Percentiles rank a stretch among this genome's conserved stretches.
Conservation (phyloP, 345 rosid genomes). For the Murraya paniculata region DNA sequence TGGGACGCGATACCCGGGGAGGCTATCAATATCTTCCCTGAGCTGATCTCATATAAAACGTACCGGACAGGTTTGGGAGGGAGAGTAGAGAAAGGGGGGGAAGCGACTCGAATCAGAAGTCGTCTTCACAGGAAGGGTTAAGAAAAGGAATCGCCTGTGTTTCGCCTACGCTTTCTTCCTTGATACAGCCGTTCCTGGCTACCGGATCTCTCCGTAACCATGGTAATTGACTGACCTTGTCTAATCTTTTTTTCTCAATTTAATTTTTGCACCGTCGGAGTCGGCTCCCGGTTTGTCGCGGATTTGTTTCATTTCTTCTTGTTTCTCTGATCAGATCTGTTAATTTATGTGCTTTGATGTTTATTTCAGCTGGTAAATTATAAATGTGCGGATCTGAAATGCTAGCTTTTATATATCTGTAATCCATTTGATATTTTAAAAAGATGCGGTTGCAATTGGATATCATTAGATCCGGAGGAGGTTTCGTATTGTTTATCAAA, state of each 20-base stretch:
- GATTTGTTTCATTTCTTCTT: not conserved
- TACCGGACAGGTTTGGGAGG: not conserved
- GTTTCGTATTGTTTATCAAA: too few species aligned
- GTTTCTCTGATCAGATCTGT: conserved; percentile 2
- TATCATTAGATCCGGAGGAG: not conserved
- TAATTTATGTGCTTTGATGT: not conserved
- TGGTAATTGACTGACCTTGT: conserved; percentile 24
- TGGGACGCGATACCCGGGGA: conserved; percentile 15
- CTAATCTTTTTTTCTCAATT: not conserved
- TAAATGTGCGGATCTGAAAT: not conserved
- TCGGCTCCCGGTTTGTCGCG: not conserved
- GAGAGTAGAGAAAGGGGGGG: not conserved
- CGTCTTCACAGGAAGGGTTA: conserved; percentile 16
- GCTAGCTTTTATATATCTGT: not conserved
- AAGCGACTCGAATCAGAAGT: not conserved
- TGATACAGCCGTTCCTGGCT: conserved; percentile 19
- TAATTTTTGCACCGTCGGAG: not conserved
- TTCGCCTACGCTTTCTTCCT: conserved; percentile 8
- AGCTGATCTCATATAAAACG: too few species aligned
- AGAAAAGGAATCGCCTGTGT: not conserved
- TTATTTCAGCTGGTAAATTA: not conserved
- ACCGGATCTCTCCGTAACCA: conserved; percentile 24
- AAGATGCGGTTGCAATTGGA: not conserved
- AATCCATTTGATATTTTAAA: not conserved
- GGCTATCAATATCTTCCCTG: not conserved